Conservation (phyloP, 306 rosid genomes). For the Malus domestica region DNA sequence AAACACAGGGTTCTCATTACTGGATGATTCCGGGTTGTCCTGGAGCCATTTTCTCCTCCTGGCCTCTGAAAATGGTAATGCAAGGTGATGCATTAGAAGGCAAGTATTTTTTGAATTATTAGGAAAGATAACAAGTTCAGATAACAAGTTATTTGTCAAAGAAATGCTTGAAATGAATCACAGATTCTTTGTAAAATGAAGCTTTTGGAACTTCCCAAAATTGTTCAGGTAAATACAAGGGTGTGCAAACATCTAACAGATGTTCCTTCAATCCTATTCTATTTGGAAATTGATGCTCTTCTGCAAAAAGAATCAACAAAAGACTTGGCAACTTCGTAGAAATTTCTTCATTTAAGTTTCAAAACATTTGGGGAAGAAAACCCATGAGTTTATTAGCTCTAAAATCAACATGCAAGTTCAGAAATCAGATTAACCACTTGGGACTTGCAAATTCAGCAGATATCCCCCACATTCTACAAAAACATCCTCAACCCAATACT, state of each 20-base stretch:
- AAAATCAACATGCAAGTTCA: background rate
- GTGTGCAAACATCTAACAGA: background rate
- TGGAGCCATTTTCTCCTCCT: conserved; percentile 91
- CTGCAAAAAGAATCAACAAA: background rate
- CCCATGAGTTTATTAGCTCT: background rate
- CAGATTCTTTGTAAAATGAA: background rate
- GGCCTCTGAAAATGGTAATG: conserved; percentile 46
- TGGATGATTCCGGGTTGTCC: conserved; percentile 76
- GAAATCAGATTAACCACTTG: no score
- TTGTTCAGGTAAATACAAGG: background rate
- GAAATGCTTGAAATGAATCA: background rate
- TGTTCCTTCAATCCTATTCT: background rate
- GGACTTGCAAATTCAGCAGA: background rate
- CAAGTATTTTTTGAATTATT: conserved; percentile 18
- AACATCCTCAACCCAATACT: background rate
- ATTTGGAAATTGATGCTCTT: background rate
- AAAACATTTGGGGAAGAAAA: background rate
- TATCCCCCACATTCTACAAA: background rate
- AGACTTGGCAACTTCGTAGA: background rate
- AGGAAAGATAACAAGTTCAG: background rate
- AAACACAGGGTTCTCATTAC: conserved; percentile 60
- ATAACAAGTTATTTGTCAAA: background rate
- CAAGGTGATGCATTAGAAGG: background rate
- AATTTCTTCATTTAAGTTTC: background rate
- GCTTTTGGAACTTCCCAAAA: background rate